Evolutionary conservation across 176 grass and related monocot genomes (phyloP), one percentile per base, ranked within the genome.

Genomic region (Elymus sibiricus): DNA sequence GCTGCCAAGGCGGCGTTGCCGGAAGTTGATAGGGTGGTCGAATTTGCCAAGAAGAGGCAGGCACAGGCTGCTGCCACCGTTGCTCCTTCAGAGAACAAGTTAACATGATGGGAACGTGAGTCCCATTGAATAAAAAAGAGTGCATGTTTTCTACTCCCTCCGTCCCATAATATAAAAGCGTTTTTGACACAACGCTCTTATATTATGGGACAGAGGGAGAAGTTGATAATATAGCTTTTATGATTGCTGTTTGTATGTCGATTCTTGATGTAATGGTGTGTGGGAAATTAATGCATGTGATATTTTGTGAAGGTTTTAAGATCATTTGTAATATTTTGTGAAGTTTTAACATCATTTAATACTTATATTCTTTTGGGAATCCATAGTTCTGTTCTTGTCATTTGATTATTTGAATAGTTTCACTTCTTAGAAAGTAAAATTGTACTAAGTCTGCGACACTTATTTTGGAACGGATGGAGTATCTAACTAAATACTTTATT

Each of bases 1-100:
- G 81, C 22, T 8, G 90, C 82, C 32, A 89, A 91, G 81, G 44
- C 40, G 27, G 58, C 85, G 10, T 38, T 89, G 83, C 86, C 86
- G 24, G 87, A 89, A 26, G 31, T 47, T 1, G 80, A 89, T 6
- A 81, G 62, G 76, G 35, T 88, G 28, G 67, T 90, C 21, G 79
- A 87, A 21, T 84, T 7, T 21, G 82, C 58, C 31, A 80, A 80
- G 32, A 74, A 22, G 82, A 84, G 10, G 67, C 66, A 22, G 19
- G 64, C 85, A 12, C 27, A 56, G 39, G 64, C 59, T 42, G 81
- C 64, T 11, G 63, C 82, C 11, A 35, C 79, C 3, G 22, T 67
- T 1, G n/a, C 58, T 55, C 31, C 55, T 58, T 22, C 55, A 1
- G 21, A 58, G 6, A 58, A 9, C 7, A 58, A 22, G 19, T 58